Percentiles rank a stretch among this genome's conserved stretches.
phyloP scores from a whole-genome alignment of 2,329 filamentous ascomycete genomes.

The Lecanicillium sp. region DNA sequence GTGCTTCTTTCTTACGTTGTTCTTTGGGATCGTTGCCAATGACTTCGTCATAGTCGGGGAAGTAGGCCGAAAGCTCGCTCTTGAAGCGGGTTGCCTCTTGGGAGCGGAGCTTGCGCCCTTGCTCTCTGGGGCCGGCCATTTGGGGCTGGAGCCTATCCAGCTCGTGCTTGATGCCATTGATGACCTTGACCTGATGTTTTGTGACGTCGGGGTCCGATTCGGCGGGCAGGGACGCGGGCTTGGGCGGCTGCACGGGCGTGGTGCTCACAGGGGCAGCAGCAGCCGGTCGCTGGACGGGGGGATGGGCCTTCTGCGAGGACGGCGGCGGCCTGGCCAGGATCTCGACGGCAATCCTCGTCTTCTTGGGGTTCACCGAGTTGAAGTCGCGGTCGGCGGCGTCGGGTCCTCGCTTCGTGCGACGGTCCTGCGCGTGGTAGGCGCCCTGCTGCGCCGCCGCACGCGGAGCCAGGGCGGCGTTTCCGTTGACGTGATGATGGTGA shows the following conservation, averaged over 20 bases:
- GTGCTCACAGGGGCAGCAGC: background rate
- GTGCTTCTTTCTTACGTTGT: constrained; percentile 64
- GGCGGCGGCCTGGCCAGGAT: constrained; percentile 31
- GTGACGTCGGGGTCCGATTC: constrained; percentile 26
- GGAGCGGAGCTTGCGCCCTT: constrained; percentile 74
- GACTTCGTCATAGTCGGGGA: constrained; percentile 89
- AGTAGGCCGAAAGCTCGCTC: constrained; percentile 86
- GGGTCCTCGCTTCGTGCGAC: constrained; percentile 41
- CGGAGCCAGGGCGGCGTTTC: constrained; percentile 18
- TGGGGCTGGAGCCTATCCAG: constrained; percentile 47
- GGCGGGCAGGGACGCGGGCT: constrained; percentile 8
- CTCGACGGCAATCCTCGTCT: constrained; percentile 44
- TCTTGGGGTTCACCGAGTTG: constrained; percentile 39
- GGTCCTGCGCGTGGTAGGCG: constrained; percentile 15
- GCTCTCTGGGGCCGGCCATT: constrained; percentile 40
- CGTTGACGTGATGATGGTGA: constrained; percentile 15
- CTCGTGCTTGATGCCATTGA: constrained; percentile 56
- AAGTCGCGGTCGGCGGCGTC: constrained; percentile 36
- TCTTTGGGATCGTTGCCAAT: constrained; percentile 79
- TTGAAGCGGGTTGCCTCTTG: constrained; percentile 81
- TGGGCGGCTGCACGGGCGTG: constrained; percentile 14
- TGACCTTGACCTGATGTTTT: constrained; percentile 50
- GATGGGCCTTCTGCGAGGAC: constrained; percentile 17
- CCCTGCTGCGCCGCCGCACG: background rate
- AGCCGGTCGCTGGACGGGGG: constrained; percentile 15